phyloP scores from a whole-genome alignment of 176 grass and related monocot genomes.

The Dactylis glomerata region DNA sequence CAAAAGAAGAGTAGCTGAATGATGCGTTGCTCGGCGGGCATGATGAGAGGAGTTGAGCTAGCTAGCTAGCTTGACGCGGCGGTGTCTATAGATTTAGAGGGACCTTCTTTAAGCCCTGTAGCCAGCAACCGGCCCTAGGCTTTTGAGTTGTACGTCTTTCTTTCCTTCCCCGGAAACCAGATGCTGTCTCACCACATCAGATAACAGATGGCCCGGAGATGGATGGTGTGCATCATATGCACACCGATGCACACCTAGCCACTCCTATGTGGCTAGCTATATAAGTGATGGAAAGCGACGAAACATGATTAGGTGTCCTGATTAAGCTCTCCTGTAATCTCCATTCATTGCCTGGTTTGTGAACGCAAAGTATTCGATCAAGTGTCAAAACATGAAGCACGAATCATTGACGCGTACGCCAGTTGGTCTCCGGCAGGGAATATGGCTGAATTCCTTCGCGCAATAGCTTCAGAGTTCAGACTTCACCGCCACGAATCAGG shows the following conservation, averaged over 20 bases:
- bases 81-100: neutral
- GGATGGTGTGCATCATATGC: neutral
- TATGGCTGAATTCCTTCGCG: neutral
- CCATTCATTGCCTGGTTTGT: neutral
- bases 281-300: neutral
- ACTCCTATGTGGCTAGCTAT: neutral
- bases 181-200: conserved; percentile 28
- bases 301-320: neutral
- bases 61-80: neutral
- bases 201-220: neutral
- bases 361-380: neutral
- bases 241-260: too few species aligned
- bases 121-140: neutral
- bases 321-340: neutral
- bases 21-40: neutral
- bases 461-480: neutral
- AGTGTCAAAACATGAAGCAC: neutral
- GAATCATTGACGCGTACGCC: neutral
- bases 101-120: neutral
- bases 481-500: conserved; percentile 8
- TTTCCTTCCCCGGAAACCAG: conserved; percentile 13
- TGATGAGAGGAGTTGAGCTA: neutral
- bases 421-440: neutral
- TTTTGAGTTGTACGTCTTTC: conserved; percentile 18
- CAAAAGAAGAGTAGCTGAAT: conserved; percentile 6